Evolutionary conservation across 192 early-diverging fungal species (phyloP), one percentile per base, ranked within the genome.

Genomic region (Piromyces finnis): DNA sequence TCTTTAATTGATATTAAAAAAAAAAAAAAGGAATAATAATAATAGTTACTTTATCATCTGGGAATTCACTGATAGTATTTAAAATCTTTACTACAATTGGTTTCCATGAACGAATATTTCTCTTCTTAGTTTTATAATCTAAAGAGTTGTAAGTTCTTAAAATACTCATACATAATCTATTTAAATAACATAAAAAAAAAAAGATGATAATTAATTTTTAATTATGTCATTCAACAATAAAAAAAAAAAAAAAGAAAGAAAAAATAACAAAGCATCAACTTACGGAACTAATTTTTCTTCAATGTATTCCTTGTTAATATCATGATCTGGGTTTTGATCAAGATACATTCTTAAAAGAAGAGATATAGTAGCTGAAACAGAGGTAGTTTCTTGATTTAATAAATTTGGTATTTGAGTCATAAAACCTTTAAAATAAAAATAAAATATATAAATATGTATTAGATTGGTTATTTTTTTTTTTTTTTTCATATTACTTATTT

Each of bases 401-500:
- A 98, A 81, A 79, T 96, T 96, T 27, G 96, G 96, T 81, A 96
- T 83, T 59, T 95, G 94, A 27, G 94, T 91, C 89, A 96, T 95
- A 29, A 94, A 94, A 17, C 95, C 94, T 68, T 26, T 68, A 68
- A 68, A n/a, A 11, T n/a, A 11, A 9, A 68, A 22, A 68, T n/a
- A 22, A 9, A 68, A n/a, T 26, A 68, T 9, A n/a, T n/a, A 68
- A 68, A 68, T 68, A 68, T 7, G 9, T n/a, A 6, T 32, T 32
- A 32, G 9, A 32, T 32, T 32, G n/a, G n/a, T 32, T 32, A 32
- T 3, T 32, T 32, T 32, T 32, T 32, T 32, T 32, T 32, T 32
- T 32, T 32, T 32, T 32, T 32, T n/a, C n/a, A n/a, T n/a, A n/a
- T n/a, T n/a, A n/a, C n/a, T n/a, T n/a, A n/a, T n/a, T n/a, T n/a